Conservation (phyloP, 1,139 yeast genomes). For the Yamadazyma atmosphaerica region DNA sequence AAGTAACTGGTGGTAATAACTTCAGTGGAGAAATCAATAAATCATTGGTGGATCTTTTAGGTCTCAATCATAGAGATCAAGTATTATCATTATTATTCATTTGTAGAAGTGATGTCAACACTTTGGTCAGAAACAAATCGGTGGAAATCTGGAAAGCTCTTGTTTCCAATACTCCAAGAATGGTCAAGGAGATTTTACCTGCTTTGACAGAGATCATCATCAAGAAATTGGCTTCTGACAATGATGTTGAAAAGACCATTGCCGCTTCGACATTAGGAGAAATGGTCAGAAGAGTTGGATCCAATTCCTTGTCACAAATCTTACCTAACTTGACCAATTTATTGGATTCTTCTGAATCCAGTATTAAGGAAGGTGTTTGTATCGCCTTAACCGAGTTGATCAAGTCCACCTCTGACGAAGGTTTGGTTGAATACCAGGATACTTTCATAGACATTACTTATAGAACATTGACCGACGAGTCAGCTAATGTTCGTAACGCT, state of each 20-base stretch:
- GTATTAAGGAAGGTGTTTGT: constrained; percentile 94
- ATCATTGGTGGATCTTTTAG: constrained; percentile 75
- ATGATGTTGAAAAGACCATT: constrained; percentile 76
- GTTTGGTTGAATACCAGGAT: constrained; percentile 64
- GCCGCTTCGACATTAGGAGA: constrained; percentile 97
- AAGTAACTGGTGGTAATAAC: constrained; percentile 24
- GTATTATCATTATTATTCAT: constrained; percentile 82
- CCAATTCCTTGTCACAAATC: constrained; percentile 79
- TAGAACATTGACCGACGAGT: constrained; percentile 73
- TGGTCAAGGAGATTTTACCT: constrained; percentile 92
- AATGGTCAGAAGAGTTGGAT: constrained; percentile 91
- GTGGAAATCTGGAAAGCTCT: constrained; percentile 96
- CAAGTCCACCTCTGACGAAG: constrained; percentile 66
- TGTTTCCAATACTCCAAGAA: constrained; percentile 93
- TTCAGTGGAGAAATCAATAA: constrained; percentile 61
- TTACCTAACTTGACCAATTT: constrained; percentile 82
- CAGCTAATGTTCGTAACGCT: constrained; percentile 76
- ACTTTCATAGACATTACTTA: constrained; percentile 74
- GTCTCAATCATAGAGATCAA: constrained; percentile 85
- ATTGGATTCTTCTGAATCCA: constrained; percentile 60
- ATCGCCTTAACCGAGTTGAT: constrained; percentile 87
- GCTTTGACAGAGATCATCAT: constrained; percentile 79
- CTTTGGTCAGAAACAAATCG: constrained; percentile 87
- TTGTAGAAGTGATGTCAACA: constrained; percentile 90
- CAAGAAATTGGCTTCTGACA: constrained; percentile 76